Percentiles rank a stretch among this genome's conserved stretches.
Conservation (phyloP, 768 basidiomycete species). For the Xerocomellus chrysenteron region DNA sequence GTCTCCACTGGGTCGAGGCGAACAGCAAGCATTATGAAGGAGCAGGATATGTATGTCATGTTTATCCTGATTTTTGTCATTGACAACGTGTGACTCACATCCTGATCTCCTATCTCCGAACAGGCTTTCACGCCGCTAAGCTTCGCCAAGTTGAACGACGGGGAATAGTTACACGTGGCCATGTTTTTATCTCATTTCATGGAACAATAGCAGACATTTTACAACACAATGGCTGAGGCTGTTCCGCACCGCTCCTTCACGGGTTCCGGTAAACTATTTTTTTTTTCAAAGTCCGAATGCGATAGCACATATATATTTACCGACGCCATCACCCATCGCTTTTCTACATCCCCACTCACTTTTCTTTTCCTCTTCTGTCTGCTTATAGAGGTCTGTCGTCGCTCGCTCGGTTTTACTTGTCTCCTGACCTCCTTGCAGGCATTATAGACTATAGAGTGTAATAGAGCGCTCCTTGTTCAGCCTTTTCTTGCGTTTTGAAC, state of each 20-base stretch:
- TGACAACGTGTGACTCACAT: constrained; percentile 24
- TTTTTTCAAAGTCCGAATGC: constrained; percentile 36
- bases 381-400: constrained; percentile 34
- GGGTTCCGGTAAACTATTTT: background rate
- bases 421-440: constrained; percentile 30
- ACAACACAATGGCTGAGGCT: constrained; percentile 9
- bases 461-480: constrained; percentile 68
- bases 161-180: constrained; percentile 26
- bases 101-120: constrained; percentile 23
- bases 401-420: background rate
- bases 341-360: constrained; percentile 34
- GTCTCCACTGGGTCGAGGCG: constrained; percentile 97
- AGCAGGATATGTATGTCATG: constrained; percentile 74
- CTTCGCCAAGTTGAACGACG: constrained; percentile 44
- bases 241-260: constrained; percentile 10
- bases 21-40: constrained; percentile 96
- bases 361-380: constrained; percentile 24
- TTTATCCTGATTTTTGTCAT: constrained; percentile 14
- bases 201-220: constrained; percentile 18
- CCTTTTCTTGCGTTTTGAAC: constrained; percentile 43
- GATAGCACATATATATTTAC: constrained; percentile 16
- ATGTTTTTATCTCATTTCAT: constrained; percentile 17
- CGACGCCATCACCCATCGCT: background rate
- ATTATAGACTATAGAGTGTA: constrained; percentile 40
- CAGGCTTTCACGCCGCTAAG: constrained; percentile 51